These are phyloP conservation scores for Termitomyces sp. DNA, from an alignment of 768 basidiomycete species.

Conservation along the genomic window DNA sequence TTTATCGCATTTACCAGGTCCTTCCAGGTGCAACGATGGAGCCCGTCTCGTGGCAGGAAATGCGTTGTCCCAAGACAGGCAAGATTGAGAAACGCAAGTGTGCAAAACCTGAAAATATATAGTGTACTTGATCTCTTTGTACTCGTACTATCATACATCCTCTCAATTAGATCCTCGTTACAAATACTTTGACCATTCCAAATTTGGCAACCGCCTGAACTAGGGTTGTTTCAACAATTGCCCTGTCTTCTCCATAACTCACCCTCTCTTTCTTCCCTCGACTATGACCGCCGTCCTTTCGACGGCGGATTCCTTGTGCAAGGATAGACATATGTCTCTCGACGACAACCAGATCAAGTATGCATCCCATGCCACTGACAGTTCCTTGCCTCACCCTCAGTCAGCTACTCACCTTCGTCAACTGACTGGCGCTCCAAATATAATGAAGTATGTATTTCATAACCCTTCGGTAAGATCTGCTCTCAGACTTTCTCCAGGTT, in stretches of 20 bases:
- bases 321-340: conserved; percentile 56
- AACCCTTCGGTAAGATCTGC: neutral
- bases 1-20: neutral
- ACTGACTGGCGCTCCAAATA: conserved; percentile 80
- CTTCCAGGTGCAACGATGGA: conserved; percentile 72
- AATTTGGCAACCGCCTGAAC: conserved; percentile 13
- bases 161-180: too few relatives aligned
- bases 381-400: conserved; percentile 16
- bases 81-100: conserved; percentile 80
- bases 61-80: conserved; percentile 84
- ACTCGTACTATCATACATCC: neutral
- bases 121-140: conserved; percentile 8
- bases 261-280: conserved; percentile 3
- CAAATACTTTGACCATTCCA: conserved; percentile 8
- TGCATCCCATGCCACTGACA: conserved; percentile 14
- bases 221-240: conserved; percentile 3
- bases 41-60: conserved; percentile 87
- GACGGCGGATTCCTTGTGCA: conserved; percentile 53
- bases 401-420: conserved; percentile 50
- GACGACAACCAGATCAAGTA: conserved; percentile 69
- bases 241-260: conserved; percentile 2
- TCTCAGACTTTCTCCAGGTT: conserved; percentile 34
- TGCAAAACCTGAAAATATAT: conserved; percentile 75
- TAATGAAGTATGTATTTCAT: conserved; percentile 45
- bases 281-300: conserved; percentile 66